Conservation (phyloP, 352 stramenopile species). For the Phytophthora sp. region DNA sequence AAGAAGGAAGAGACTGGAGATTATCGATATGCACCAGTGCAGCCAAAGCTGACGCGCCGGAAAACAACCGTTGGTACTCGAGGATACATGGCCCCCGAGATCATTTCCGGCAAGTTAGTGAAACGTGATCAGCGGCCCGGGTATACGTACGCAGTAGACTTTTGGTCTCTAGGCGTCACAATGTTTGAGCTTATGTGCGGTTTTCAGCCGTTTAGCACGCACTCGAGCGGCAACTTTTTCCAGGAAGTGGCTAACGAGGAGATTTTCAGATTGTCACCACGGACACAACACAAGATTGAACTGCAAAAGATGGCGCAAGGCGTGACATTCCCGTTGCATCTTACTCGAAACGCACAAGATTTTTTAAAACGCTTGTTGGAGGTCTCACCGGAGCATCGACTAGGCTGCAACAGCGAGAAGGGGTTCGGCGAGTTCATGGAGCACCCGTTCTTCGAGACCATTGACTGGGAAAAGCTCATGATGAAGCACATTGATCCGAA, state of each 20-base stretch:
- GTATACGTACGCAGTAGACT: conserved; percentile 81
- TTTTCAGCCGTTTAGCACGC: conserved; percentile 82
- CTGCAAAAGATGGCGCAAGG: conserved; percentile 83
- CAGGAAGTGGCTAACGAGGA: conserved; percentile 83
- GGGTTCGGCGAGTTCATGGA: conserved; percentile 89
- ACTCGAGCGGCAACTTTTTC: conserved; percentile 76
- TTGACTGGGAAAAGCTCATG: conserved; percentile 90
- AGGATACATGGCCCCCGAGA: conserved; percentile 93
- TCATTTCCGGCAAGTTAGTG: conserved; percentile 88
- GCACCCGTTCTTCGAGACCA: conserved; percentile 87
- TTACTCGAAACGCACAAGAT: conserved; percentile 70
- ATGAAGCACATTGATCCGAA: conserved; percentile 88
- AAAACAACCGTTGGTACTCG: conserved; percentile 89
- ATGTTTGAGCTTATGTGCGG: conserved; percentile 91
- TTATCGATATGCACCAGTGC: conserved; percentile 55
- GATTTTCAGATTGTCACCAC: conserved; percentile 71
- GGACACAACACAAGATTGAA: conserved; percentile 81
- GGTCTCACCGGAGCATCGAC: conserved; percentile 67
- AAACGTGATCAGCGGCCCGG: conserved; percentile 78
- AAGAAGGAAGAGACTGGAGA: conserved; percentile 58
- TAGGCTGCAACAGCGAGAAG: conserved; percentile 77
- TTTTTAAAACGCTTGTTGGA: conserved; percentile 88
- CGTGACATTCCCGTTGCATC: conserved; percentile 63
- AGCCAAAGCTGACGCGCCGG: conserved; percentile 66
- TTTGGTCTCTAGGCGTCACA: conserved; percentile 84